Conservation (phyloP, 2,329 filamentous ascomycete genomes). For the Aquanectria penicillioides region DNA sequence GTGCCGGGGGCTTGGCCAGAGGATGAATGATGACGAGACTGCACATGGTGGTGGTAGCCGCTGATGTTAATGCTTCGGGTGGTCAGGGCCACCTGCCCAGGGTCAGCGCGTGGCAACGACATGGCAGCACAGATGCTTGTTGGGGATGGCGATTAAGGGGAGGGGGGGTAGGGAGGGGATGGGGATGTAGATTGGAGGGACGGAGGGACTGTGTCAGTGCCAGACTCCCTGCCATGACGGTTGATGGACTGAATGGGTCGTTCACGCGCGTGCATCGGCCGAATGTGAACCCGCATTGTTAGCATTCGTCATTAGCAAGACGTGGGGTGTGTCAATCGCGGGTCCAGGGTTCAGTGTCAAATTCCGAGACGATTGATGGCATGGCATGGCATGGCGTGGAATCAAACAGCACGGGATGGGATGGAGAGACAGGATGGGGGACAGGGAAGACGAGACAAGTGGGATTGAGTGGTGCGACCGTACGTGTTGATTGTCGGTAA, state of each 20-base stretch:
- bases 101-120: no score
- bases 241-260: slow-evolving; percentile 1
- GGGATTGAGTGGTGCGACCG: slow-evolving; percentile 11
- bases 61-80: slow-evolving; percentile 9
- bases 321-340: slow-evolving; percentile 8
- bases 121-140: neutral
- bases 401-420: neutral
- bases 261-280: slow-evolving; percentile 1
- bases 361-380: slow-evolving; percentile 4
- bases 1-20: slow-evolving; percentile 50
- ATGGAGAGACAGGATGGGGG: slow-evolving; percentile 9
- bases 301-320: slow-evolving; percentile 5
- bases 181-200: neutral
- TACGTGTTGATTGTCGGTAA: neutral
- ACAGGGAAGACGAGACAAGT: slow-evolving; percentile 16
- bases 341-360: neutral
- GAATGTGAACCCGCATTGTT: slow-evolving; percentile 5
- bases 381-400: slow-evolving; percentile 7
- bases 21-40: slow-evolving; percentile 31
- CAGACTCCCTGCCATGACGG: neutral
- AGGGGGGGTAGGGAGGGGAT: no score
- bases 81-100: no score
- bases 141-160: no score
- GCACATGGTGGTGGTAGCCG: slow-evolving; percentile 20
- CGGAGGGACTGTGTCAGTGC: neutral